Percentiles rank a stretch among this genome's conserved stretches.
Conservation (phyloP, 1,284 basidiomycete species). For the Trichosporon coremiiforme region DNA sequence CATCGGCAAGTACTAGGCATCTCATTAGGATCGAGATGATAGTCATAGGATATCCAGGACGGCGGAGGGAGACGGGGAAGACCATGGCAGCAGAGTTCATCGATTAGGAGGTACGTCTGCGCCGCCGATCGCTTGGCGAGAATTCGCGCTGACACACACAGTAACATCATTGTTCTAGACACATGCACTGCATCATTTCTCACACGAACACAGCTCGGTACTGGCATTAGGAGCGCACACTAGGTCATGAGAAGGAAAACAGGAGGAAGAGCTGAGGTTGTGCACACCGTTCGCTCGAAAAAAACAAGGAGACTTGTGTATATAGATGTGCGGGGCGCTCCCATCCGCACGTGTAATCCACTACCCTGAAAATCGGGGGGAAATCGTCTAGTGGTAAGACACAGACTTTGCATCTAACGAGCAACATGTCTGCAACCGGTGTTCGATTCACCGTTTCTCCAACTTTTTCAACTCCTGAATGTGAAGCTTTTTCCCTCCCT, state of each 20-base stretch:
- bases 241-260: no score
- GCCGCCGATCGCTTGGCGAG: background rate
- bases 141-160: background rate
- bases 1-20: conserved; percentile 28
- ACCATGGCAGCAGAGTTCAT: background rate
- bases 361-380: background rate
- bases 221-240: no score
- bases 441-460: conserved; percentile 20
- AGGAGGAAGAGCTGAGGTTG: no score
- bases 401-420: conserved; percentile 12
- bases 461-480: background rate
- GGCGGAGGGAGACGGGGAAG: conserved; percentile 8
- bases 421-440: conserved; percentile 18
- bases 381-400: conserved; percentile 20
- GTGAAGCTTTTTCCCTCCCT: background rate
- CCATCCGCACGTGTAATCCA: background rate
- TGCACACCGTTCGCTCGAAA: background rate
- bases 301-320: background rate
- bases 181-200: conserved; percentile 20
- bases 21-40: background rate
- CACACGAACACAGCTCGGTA: background rate
- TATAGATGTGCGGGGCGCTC: background rate
- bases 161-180: conserved; percentile 18
- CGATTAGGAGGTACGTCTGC: background rate
- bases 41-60: background rate